phyloP scores from a whole-genome alignment of 106 monocot species.

The Chionographis japonica region DNA sequence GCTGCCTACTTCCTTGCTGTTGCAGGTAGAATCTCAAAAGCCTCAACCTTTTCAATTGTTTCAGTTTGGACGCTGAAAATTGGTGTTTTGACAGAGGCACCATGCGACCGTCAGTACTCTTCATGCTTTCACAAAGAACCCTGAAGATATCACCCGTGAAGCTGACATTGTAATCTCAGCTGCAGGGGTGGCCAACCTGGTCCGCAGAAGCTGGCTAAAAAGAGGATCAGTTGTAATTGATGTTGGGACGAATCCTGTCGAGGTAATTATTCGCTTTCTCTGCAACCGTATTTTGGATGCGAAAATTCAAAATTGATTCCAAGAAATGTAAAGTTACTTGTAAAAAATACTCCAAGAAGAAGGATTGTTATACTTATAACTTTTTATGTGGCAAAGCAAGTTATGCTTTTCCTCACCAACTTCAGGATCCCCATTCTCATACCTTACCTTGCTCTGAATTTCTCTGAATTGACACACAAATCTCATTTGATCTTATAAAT shows the following conservation, averaged over 20 bases:
- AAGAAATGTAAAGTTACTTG: no score
- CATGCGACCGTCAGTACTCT: constrained; percentile 89
- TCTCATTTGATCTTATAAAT: no score
- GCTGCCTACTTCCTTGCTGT: constrained; percentile 72
- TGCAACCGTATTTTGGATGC: background rate
- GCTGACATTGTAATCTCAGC: constrained; percentile 93
- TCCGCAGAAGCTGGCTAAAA: constrained; percentile 78
- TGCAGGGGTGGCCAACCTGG: constrained; percentile 80
- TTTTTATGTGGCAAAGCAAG: no score
- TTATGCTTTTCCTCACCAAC: no score
- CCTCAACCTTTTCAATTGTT: background rate
- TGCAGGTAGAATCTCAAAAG: constrained; percentile 52
- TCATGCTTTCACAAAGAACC: constrained; percentile 78
- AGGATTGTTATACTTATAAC: no score
- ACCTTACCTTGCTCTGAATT: no score
- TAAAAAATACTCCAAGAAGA: no score
- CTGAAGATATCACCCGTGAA: constrained; percentile 64
- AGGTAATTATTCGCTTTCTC: constrained; percentile 35
- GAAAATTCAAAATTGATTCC: no score
- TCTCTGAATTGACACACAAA: no score
- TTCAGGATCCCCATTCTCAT: no score
- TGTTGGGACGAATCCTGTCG: constrained; percentile 86
- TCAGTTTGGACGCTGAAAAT: background rate
- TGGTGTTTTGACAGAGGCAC: constrained; percentile 60
- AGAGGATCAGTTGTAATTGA: constrained; percentile 80